These are phyloP conservation scores for Ogataea henricii DNA, from an alignment of 805 yeast genomes.

Conservation along the genomic window DNA sequence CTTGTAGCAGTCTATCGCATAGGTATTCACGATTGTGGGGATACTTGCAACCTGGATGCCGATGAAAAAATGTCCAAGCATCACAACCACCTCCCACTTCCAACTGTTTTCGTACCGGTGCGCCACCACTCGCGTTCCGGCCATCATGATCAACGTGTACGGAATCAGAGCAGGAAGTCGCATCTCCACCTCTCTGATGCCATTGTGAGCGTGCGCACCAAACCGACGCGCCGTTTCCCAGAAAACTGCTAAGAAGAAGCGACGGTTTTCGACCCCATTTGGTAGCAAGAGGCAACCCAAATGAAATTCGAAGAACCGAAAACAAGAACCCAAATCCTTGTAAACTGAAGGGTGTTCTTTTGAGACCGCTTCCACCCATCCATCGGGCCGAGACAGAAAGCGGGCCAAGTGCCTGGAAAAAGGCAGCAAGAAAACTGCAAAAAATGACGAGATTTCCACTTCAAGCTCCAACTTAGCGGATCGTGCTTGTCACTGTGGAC, in stretches of 20 bases:
- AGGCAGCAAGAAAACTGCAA: slow-evolving; percentile 13
- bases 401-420: slow-evolving; percentile 21
- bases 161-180: slow-evolving; percentile 19
- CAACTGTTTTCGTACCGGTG: slow-evolving; percentile 17
- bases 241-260: slow-evolving; percentile 12
- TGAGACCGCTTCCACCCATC: slow-evolving; percentile 18
- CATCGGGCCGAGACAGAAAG: slow-evolving; percentile 21
- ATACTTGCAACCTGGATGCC: slow-evolving; percentile 19
- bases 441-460: slow-evolving; percentile 14
- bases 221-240: slow-evolving; percentile 20
- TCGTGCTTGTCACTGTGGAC: slow-evolving; percentile 17
- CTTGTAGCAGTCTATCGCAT: slow-evolving; percentile 21
- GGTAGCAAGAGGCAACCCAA: slow-evolving; percentile 21
- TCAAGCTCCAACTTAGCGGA: slow-evolving; percentile 17
- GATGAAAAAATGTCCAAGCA: slow-evolving; percentile 16
- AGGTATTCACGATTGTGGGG: slow-evolving; percentile 19
- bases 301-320: slow-evolving; percentile 22
- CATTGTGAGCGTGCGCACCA: slow-evolving; percentile 21
- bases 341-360: slow-evolving; percentile 17
- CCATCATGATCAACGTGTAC: slow-evolving; percentile 13
- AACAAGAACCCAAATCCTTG: slow-evolving; percentile 19
- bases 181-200: slow-evolving; percentile 16
- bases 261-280: slow-evolving; percentile 21
- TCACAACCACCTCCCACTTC: slow-evolving; percentile 17
- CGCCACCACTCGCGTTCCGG: slow-evolving; percentile 13